Evolutionary conservation across 1,284 basidiomycete genomes (phyloP).

Genomic region (Stygiomarasmius scandens): DNA sequence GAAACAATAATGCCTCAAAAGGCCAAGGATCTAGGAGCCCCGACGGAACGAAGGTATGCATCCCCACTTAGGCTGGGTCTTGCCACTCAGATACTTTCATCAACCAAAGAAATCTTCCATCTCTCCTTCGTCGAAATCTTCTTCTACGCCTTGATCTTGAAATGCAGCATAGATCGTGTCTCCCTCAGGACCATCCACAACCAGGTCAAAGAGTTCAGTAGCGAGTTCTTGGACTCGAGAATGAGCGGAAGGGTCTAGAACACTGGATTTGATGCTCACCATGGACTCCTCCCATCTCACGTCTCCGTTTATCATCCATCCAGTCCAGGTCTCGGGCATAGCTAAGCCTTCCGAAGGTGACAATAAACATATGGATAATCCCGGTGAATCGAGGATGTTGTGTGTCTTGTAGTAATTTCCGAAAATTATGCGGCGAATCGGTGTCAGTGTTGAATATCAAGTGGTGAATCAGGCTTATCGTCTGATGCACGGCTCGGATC

Average conservation of each 20-base stretch:
- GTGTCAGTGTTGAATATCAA: conserved; percentile 49
- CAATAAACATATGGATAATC: conserved; percentile 75
- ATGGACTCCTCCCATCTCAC: conserved; percentile 49
- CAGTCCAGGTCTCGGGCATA: conserved; percentile 72
- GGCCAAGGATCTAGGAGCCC: too few species aligned
- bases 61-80: too few species aligned
- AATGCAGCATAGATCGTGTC: conserved; percentile 74
- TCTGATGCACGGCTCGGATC: conserved; percentile 51
- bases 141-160: conserved; percentile 52
- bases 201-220: conserved; percentile 68
- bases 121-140: conserved; percentile 48
- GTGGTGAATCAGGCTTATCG: conserved; percentile 60
- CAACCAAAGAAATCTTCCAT: conserved; percentile 44
- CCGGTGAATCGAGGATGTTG: conserved; percentile 61
- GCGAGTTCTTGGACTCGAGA: conserved; percentile 54
- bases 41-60: too few species aligned
- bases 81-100: conserved; percentile 8
- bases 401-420: conserved; percentile 55
- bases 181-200: conserved; percentile 76
- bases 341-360: conserved; percentile 74
- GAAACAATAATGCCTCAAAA: too few species aligned
- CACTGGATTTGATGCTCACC: conserved; percentile 50
- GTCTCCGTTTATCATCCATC: conserved; percentile 47
- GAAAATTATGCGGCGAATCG: conserved; percentile 46
- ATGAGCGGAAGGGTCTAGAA: background rate